Evolutionary conservation across 257 asterid species (phyloP), one percentile per base, ranked within the genome.

Genomic region (Thymus mandschuricus): DNA sequence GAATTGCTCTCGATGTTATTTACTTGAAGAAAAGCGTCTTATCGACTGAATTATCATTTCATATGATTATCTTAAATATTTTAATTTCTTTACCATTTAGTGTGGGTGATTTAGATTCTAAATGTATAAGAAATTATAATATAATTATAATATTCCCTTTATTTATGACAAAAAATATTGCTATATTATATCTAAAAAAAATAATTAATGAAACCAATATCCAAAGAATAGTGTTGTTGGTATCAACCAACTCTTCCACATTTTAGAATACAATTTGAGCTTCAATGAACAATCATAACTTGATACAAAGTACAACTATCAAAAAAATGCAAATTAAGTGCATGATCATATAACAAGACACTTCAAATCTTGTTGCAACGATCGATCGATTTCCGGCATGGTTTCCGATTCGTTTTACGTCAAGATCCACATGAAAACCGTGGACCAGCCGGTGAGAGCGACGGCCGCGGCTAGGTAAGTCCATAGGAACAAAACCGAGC

Each of bases 371-470:
- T 21, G 21, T 21, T 21, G 21, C 21, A 21, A 21, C 21, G 21
- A 21, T 21, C 54, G 8, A 27, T 5, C 10, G 27, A 35, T 48
- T 35, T 35, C 40, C 40, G 40, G 40, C 4, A 3, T 35, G 1
- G 40, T 6, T 38, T 38, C 6, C 41, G 41, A 5, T 35, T 4
- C 8, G 41, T 0, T 33, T 75, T 58, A 85, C 31, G 89, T 70
- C 79, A 94, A 68, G 79, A 95, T 85, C 98, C 96, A 95, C 97
- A 95, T 88, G 95, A 89, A 95, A 30, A 95, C 68, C 13, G 91
- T 88, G 33, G 99, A 95, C 99, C 99, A 95, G 0, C 75, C 77
- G 2, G 99, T 89, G 62, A 95, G 89, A 28, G 96, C 86, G 33
- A 89, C 11, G 10, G 87, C 89, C n/a, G 97, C 96, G 57, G 77